phyloP scores from a whole-genome alignment of 148 eudicot species.

The Rhododendron henanense region DNA sequence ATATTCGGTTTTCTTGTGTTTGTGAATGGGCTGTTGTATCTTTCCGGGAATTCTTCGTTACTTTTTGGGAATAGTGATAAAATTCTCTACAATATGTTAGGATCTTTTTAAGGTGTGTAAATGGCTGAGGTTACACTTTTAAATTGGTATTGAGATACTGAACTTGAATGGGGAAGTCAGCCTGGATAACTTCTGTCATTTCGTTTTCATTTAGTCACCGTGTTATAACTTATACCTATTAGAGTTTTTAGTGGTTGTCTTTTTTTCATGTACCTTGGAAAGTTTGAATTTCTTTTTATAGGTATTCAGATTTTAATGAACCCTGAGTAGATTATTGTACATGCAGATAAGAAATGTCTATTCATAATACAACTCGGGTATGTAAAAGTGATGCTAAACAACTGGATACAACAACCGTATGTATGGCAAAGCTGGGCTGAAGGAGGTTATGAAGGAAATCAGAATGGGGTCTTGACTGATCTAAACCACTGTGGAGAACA shows the following conservation, averaged over 20 bases:
- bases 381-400: slow-evolving; percentile 18
- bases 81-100: background rate
- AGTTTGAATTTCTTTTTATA: no score
- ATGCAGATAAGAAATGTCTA: slow-evolving; percentile 5
- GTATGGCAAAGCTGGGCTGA: slow-evolving; percentile 23
- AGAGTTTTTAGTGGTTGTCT: background rate
- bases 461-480: slow-evolving; percentile 27
- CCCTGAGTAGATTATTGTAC: background rate
- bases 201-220: background rate
- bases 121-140: background rate
- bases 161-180: background rate
- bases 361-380: slow-evolving; percentile 4
- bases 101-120: background rate
- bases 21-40: background rate
- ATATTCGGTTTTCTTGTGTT: background rate
- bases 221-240: background rate
- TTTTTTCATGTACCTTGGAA: background rate
- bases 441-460: slow-evolving; percentile 33
- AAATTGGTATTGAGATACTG: background rate
- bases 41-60: background rate
- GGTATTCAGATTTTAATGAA: background rate
- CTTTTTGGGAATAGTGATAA: background rate
- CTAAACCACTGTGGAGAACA: slow-evolving; percentile 32
- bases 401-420: slow-evolving; percentile 18
- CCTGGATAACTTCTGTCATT: background rate